These are phyloP conservation scores for Fusarium sp. DNA, from an alignment of 2,329 filamentous ascomycete genomes.

Conservation along the genomic window DNA sequence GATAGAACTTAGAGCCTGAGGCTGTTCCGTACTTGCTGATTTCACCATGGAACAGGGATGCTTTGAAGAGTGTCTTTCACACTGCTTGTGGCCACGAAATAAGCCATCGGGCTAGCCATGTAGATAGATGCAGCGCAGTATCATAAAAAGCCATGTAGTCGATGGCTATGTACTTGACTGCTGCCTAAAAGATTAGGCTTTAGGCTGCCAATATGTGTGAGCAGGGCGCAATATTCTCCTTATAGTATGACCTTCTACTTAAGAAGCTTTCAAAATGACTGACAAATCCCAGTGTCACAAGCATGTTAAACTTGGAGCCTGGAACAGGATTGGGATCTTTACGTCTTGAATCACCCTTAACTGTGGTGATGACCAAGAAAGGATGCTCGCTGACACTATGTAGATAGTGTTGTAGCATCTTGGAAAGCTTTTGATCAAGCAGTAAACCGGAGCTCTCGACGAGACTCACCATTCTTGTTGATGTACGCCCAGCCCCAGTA, in stretches of 20 bases:
- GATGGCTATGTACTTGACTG: neutral
- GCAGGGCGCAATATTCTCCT: no score
- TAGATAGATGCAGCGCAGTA: neutral
- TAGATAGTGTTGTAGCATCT: no score
- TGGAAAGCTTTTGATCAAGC: fast-evolving
- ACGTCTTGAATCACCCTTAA: neutral
- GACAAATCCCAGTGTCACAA: neutral
- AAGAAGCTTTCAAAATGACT: neutral
- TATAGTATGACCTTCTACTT: neutral
- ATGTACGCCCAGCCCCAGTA: neutral
- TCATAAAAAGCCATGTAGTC: neutral
- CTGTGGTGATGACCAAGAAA: neutral
- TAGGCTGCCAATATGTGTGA: neutral
- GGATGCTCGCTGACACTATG: neutral
- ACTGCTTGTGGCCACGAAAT: neutral
- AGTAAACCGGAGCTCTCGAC: neutral
- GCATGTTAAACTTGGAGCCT: neutral
- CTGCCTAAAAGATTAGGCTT: fast-evolving
- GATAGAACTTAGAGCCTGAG: no score
- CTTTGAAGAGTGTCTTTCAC: neutral
- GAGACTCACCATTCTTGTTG: neutral
- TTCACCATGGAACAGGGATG: neutral
- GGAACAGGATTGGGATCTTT: neutral
- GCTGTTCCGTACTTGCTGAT: neutral
- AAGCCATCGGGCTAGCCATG: neutral